Evolutionary conservation across 2,329 filamentous ascomycete genomes (phyloP).

Genomic region (Microascus cirrosus): DNA sequence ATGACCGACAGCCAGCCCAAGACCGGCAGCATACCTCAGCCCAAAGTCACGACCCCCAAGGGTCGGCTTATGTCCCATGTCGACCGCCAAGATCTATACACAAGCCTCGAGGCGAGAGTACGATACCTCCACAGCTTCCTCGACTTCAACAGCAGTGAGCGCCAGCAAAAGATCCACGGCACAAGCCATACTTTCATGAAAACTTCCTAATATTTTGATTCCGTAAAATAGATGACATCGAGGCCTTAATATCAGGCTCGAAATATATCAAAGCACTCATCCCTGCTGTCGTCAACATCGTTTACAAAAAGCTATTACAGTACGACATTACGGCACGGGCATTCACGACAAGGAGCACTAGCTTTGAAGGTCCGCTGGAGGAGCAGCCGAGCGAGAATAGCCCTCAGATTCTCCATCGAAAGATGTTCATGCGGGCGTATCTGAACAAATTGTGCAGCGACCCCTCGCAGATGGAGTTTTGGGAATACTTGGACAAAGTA

Average conservation of each 20-base stretch:
- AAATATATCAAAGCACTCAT: slow-evolving; percentile 78
- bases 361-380: slow-evolving; percentile 57
- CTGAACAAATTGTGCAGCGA: slow-evolving; percentile 65
- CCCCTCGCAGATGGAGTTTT: slow-evolving; percentile 64
- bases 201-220: neutral
- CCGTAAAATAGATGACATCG: slow-evolving; percentile 49
- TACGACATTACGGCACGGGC: slow-evolving; percentile 75
- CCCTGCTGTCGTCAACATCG: slow-evolving; percentile 72
- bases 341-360: slow-evolving; percentile 53
- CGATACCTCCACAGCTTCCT: slow-evolving; percentile 66
- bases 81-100: slow-evolving; percentile 61
- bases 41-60: neutral
- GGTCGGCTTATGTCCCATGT: slow-evolving; percentile 41
- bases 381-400: slow-evolving; percentile 53
- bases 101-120: slow-evolving; percentile 56
- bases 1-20: neutral
- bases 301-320: slow-evolving; percentile 70
- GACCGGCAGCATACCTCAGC: neutral
- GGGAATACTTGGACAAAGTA: slow-evolving; percentile 77
- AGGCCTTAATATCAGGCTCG: slow-evolving; percentile 54
- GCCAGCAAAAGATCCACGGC: neutral
- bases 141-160: slow-evolving; percentile 60
- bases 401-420: slow-evolving; percentile 65
- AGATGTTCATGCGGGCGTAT: slow-evolving; percentile 69
- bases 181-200: neutral